Conservation (phyloP, 2,329 filamentous ascomycete genomes). For the Periconia sp. region DNA sequence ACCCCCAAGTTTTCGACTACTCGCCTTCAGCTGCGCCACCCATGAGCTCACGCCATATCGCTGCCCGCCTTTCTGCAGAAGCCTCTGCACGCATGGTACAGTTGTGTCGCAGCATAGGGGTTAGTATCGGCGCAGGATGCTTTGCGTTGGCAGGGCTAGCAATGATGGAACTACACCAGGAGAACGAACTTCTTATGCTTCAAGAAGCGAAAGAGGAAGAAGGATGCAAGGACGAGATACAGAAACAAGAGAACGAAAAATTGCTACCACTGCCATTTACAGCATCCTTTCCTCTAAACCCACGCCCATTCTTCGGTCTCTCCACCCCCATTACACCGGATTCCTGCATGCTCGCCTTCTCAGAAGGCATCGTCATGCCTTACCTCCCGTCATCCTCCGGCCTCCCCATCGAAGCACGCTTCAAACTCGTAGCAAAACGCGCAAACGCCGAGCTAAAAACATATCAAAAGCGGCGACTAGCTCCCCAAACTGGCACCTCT, state of each 20-base stretch:
- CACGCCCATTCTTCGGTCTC: constrained; percentile 46
- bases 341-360: constrained; percentile 52
- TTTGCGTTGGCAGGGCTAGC: constrained; percentile 50
- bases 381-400: constrained; percentile 39
- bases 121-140: constrained; percentile 48
- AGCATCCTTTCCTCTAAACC: constrained; percentile 51
- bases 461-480: constrained; percentile 47
- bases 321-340: constrained; percentile 41
- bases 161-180: constrained; percentile 49
- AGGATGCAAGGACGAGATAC: too few relatives aligned
- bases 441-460: constrained; percentile 47
- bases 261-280: constrained; percentile 38
- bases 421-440: constrained; percentile 42
- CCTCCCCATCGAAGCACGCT: constrained; percentile 40
- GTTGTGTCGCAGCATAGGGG: constrained; percentile 42
- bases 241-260: too few relatives aligned
- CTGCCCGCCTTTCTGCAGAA: constrained; percentile 31
- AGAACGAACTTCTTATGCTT: constrained; percentile 31
- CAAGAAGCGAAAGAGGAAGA: neutral
- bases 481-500: neutral
- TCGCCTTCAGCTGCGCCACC: constrained; percentile 31
- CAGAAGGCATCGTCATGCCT: constrained; percentile 49
- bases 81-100: constrained; percentile 41
- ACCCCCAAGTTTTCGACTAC: constrained; percentile 44
- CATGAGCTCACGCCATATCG: constrained; percentile 38